Evolutionary conservation across 2,329 filamentous ascomycete genomes (phyloP), one percentile per base, ranked within the genome.

Genomic region (Xylariaceae sp.): DNA sequence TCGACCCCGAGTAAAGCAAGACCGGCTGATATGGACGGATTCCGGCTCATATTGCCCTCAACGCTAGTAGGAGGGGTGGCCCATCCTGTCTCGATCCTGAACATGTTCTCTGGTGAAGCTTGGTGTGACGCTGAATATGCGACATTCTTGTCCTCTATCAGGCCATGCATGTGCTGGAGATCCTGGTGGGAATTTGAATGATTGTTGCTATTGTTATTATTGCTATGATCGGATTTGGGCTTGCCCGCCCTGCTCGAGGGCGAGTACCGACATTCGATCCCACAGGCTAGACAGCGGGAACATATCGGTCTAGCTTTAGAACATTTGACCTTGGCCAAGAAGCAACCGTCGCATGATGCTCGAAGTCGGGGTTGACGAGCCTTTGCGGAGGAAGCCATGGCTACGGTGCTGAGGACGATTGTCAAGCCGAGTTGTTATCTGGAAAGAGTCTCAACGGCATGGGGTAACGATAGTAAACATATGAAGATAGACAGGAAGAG

Each of bases 241-340:
- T 81, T 81, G 32, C 80, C 80, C 1, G 77, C 74, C 49, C 80
- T 73, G 60, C 76, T 80, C 0, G 80, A 82, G 1, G 80, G 80
- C 16, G 79, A 82, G 61, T 83, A 83, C 7, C 74, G 75, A 61
- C 81, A 83, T 46, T 79, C 72, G 41, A 77, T 74, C 7, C 81
- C 81, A 43, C 75, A 79, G 2, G 75, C 67, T 2, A 82, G 71
- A 59, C 81, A 83, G 41, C 80, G 74, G n/a, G 75, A 75, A 67
- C 81, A 83, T 47, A 82, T 76, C 1, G 81, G 81, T n/a, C 79
- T 71, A 2, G 73, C 72, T 61, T 83, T 83, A 58, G 78, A 81
- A 67, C 81, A 83, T 63, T 82, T 83, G 69, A 83, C 80, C 65
- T 83, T 83, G 58, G 80, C 80, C 19, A 81, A 68, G 66, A 82